A percentile compares a stretch with the other conserved stretches of the same genome.
These are phyloP conservation scores for Stenogyne calaminthoides DNA, from an alignment of 305 asterid genomes.

Conservation along the genomic window DNA sequence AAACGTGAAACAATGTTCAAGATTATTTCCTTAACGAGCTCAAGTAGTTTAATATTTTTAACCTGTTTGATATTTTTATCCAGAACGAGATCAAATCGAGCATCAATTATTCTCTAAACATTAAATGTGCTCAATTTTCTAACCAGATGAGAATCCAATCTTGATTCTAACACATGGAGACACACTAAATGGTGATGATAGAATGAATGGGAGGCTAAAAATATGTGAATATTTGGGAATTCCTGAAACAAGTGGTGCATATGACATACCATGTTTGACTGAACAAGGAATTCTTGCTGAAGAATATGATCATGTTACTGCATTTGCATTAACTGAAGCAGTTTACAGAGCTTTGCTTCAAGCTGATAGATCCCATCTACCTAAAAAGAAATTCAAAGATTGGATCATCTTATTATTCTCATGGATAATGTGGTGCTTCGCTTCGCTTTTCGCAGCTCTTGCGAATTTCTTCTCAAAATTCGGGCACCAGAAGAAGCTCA, in stretches of 20 bases:
- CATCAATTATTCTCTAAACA: background rate
- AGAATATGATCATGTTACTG: conserved; percentile 56
- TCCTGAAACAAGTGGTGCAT: conserved; percentile 58
- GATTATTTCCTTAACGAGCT: background rate
- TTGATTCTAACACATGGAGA: conserved; percentile 73
- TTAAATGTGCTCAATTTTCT: background rate
- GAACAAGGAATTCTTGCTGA: conserved; percentile 64
- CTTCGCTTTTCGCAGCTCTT: conserved; percentile 51
- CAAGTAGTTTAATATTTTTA: no score
- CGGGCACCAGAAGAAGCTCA: conserved; percentile 42
- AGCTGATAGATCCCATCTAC: conserved; percentile 60
- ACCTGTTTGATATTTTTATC: background rate
- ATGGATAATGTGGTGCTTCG: conserved; percentile 53
- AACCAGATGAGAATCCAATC: conserved; percentile 62
- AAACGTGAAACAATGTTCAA: no score
- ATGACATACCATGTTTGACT: conserved; percentile 61
- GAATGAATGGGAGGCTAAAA: conserved; percentile 50
- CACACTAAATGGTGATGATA: conserved; percentile 44
- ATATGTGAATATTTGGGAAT: conserved; percentile 60
- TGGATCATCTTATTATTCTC: conserved; percentile 28
- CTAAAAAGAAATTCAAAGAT: conserved; percentile 49
- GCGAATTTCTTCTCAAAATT: conserved; percentile 56
- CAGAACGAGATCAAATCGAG: background rate
- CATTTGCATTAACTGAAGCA: conserved; percentile 66
- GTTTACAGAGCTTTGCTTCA: conserved; percentile 60